These are phyloP conservation scores for Trichoderma brevicompactum DNA, from an alignment of 2,329 filamentous ascomycete genomes.

Conservation along the genomic window DNA sequence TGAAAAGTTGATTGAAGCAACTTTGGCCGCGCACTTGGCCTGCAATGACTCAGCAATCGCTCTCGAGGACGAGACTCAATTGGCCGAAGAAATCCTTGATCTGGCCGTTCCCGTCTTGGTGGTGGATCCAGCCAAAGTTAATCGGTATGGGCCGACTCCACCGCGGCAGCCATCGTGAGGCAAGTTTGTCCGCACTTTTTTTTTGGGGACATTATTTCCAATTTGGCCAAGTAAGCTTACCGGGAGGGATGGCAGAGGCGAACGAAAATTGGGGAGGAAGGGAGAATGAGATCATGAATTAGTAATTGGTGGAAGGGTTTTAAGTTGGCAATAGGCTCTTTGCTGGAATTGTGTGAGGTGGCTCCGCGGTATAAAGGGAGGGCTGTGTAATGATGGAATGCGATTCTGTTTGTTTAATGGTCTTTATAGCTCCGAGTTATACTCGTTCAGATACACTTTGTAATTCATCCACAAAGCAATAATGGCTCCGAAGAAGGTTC, in stretches of 20 bases:
- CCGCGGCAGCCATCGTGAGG: background rate
- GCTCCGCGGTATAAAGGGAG: background rate
- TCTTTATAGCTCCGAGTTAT: background rate
- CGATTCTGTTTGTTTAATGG: background rate
- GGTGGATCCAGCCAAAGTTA: background rate
- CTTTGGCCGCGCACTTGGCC: conserved; percentile 5
- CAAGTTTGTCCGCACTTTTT: conserved; percentile 19
- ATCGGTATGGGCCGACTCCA: background rate
- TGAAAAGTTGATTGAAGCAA: conserved; percentile 2
- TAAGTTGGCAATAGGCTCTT: background rate
- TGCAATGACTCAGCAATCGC: background rate
- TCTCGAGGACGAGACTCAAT: background rate
- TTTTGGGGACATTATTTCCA: background rate
- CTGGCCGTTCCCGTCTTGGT: background rate
- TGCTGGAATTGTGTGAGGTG: background rate
- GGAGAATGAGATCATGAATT: background rate
- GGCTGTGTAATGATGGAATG: background rate
- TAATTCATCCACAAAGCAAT: background rate
- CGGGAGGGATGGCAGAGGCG: background rate
- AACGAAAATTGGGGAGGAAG: background rate
- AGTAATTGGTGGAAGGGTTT: background rate
- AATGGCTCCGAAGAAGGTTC: conserved; percentile 34
- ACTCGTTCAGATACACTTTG: background rate
- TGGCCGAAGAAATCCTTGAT: background rate
- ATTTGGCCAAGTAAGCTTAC: background rate